Base-by-base conservation (phyloP, 2,329 filamentous ascomycete genomes). In the Phialophora chinensis region DNA sequence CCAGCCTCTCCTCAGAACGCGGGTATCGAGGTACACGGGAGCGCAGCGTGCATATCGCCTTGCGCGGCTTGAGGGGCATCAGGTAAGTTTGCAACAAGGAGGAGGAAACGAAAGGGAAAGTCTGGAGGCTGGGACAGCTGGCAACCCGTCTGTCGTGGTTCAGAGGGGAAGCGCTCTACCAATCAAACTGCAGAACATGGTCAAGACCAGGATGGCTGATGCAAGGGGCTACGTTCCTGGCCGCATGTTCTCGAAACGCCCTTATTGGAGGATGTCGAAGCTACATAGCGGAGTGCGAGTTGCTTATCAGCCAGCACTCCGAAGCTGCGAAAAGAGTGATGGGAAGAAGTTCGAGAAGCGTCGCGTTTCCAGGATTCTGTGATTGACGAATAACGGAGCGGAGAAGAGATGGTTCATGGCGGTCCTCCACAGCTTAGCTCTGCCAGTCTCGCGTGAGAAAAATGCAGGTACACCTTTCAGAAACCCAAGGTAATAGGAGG, bases 31-130 rank as follows among this genome's bases (percentile, higher is more conserved):
- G 59, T 17, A 8, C 29, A 17, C 31, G 31, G 49, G 27, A 14
- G 27, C 20, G 25, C 55, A 47, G 42, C 35, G 58, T 49, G 50
- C 50, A 27, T 25, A 14, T 25, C 17, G 53, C 38, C 38, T 44
- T 8, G 38, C 54, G 58, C 53, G 35, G 49, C 62, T 52, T 23
- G 38, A 17, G 38, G 38, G 38, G 38, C 8, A 5, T n/a, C 49
- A 59, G 61, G 50, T 42, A 62, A 57, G 25, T 53, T 52, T 70
- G 66, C 66, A 60, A 65, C 61, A 66, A 49, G 63, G 52, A 62
- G 25, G 57, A 60, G 59, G 56, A 25, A 62, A 56, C 60, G 63
- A 52, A 68, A 69, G 69, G 56, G 69, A 72, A 73, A 71, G 63
- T 63, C 63, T 64, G 69, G 66, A 69, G 68, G 63, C 52, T 62